A percentile compares a stretch with the other conserved stretches of the same genome.
phyloP scores from a whole-genome alignment of 495 filamentous ascomycete genomes.

The Aspergillus ellipticus region DNA sequence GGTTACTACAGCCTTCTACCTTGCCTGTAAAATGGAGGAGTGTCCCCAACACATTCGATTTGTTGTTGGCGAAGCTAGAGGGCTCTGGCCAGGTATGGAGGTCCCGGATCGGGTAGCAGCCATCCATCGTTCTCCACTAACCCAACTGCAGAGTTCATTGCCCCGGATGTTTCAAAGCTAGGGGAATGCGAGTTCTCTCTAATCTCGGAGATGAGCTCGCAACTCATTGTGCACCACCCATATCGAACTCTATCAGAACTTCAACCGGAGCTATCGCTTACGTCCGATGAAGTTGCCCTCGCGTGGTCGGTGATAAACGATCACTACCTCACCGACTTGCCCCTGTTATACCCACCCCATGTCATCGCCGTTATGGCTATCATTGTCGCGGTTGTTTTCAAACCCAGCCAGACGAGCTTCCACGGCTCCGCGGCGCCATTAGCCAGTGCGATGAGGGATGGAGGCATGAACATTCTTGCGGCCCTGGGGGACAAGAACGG shows the following conservation, averaged over 20 bases:
- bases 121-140: conserved; percentile 13
- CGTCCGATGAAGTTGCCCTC: conserved; percentile 70
- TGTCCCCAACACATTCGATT: conserved; percentile 93
- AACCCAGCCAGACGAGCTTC: conserved; percentile 48
- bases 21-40: conserved; percentile 99
- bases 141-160: conserved; percentile 61
- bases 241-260: conserved; percentile 82
- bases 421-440: conserved; percentile 40
- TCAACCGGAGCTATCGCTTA: conserved; percentile 64
- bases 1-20: conserved; percentile 84
- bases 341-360: conserved; percentile 83
- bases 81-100: conserved; percentile 73
- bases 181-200: conserved; percentile 96
- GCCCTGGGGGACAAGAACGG: conserved; percentile 35
- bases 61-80: conserved; percentile 79
- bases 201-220: conserved; percentile 91
- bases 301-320: conserved; percentile 93
- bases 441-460: conserved; percentile 38
- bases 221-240: conserved; percentile 95
- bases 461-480: conserved; percentile 38
- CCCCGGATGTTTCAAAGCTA: conserved; percentile 76
- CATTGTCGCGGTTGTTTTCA: conserved; percentile 76
- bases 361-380: conserved; percentile 88
- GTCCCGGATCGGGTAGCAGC: not conserved
- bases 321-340: conserved; percentile 90